Conservation (phyloP, 129 eudicot species). For the Sambucus nigra region DNA sequence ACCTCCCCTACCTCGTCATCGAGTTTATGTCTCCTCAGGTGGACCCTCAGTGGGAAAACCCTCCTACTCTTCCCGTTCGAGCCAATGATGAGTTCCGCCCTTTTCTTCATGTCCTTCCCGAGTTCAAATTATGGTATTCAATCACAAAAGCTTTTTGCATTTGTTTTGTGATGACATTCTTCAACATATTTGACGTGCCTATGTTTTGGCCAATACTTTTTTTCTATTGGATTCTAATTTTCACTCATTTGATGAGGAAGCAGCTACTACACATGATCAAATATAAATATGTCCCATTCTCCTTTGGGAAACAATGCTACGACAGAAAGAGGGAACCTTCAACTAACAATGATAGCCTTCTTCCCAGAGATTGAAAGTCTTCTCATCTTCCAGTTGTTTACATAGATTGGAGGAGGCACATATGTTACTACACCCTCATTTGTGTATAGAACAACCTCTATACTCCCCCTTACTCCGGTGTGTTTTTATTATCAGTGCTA, state of each 20-base stretch:
- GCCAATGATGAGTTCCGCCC: constrained; percentile 89
- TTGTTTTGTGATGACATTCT: constrained; percentile 80
- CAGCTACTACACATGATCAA: constrained; percentile 92
- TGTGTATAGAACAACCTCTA: neutral
- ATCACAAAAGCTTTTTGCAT: constrained; percentile 82
- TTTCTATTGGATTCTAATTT: constrained; percentile 85
- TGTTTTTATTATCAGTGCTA: neutral
- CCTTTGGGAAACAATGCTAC: constrained; percentile 85
- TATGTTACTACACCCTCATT: neutral
- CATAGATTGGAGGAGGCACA: neutral
- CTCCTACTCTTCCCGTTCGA: constrained; percentile 52
- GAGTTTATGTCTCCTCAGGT: constrained; percentile 85
- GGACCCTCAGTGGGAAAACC: constrained; percentile 78
- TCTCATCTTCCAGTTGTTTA: neutral
- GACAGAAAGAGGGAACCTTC: constrained; percentile 34
- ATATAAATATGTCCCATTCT: constrained; percentile 87
- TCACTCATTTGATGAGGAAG: constrained; percentile 81
- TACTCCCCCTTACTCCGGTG: neutral
- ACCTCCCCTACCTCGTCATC: constrained; percentile 66
- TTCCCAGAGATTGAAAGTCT: constrained; percentile 36
- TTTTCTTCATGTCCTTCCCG: constrained; percentile 74
- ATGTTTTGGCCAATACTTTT: constrained; percentile 96
- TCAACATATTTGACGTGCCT: constrained; percentile 86
- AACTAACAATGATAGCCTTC: constrained; percentile 35
- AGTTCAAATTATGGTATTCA: constrained; percentile 78